Percentiles rank a stretch among this genome's conserved stretches.
Conservation (phyloP, 139 green algal species). For the Pedinophyceae sp. region DNA sequence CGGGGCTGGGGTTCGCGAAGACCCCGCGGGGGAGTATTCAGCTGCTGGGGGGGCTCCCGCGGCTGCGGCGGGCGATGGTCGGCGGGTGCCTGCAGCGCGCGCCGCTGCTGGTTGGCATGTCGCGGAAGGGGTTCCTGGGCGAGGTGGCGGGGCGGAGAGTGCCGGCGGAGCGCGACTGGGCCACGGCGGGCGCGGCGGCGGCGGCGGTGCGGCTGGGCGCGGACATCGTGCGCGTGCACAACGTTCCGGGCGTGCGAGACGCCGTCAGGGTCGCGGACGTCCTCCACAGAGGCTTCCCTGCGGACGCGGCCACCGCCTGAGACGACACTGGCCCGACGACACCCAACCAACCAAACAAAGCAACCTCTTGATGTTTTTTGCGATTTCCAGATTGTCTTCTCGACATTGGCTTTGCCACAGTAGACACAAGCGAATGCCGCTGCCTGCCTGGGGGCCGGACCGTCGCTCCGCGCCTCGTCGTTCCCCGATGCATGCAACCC, state of each 20-base stretch:
- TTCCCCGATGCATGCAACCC: too few relatives aligned
- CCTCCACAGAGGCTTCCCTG: too few relatives aligned
- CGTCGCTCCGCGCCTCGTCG: too few relatives aligned
- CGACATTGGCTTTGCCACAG: too few relatives aligned
- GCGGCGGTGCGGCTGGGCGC: conserved; percentile 31
- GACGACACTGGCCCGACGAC: too few relatives aligned
- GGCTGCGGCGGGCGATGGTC: conserved; percentile 21
- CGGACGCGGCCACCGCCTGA: too few relatives aligned
- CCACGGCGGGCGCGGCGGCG: conserved; percentile 26
- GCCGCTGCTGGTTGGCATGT: conserved; percentile 61
- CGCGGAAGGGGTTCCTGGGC: conserved; percentile 68
- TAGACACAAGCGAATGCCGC: too few relatives aligned
- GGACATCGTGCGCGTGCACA: conserved; percentile 70
- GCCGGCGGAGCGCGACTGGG: conserved; percentile 26
- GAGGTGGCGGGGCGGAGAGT: conserved; percentile 16
- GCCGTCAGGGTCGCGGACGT: conserved; percentile 6
- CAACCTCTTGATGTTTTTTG: too few relatives aligned
- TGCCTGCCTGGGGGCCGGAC: too few relatives aligned
- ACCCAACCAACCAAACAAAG: too few relatives aligned
- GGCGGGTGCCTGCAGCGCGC: conserved; percentile 16
- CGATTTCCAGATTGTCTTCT: too few relatives aligned
- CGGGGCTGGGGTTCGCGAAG: conserved; percentile 86
- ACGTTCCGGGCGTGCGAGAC: conserved; percentile 22
- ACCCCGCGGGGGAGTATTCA: conserved; percentile 34
- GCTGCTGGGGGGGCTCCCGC: conserved; percentile 39